Percentiles rank a stretch among this genome's conserved stretches.
phyloP scores from a whole-genome alignment of 2,329 filamentous ascomycete genomes.

The Bisporella sp. region DNA sequence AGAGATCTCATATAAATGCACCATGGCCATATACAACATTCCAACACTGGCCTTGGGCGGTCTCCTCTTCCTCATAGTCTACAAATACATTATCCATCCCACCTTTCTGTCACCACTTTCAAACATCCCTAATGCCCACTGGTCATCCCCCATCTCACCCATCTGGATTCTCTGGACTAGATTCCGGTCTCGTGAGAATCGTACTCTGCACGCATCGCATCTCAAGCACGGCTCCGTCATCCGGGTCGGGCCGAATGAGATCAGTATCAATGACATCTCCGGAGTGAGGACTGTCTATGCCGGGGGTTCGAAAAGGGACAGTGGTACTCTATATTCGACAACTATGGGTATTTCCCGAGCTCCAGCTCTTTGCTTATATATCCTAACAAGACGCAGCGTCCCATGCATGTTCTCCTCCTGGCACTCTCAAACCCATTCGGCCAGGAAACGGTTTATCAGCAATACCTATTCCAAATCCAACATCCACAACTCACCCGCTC shows the following conservation, averaged over 20 bases:
- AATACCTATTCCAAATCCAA: conserved; percentile 78
- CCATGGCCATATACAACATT: no score
- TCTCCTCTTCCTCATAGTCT: conserved; percentile 22
- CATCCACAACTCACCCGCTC: conserved; percentile 53
- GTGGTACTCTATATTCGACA: conserved; percentile 73
- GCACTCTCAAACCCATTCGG: conserved; percentile 55
- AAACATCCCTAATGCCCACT: conserved; percentile 63
- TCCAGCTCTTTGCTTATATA: background rate
- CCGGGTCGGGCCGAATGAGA: conserved; percentile 38
- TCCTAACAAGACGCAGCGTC: conserved; percentile 29
- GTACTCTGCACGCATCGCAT: conserved; percentile 47
- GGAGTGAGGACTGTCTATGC: conserved; percentile 62
- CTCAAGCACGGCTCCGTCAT: conserved; percentile 28
- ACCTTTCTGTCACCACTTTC: conserved; percentile 54
- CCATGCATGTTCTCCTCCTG: conserved; percentile 68
- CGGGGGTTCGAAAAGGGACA: conserved; percentile 68
- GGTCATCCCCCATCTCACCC: conserved; percentile 53
- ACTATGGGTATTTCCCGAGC: conserved; percentile 52
- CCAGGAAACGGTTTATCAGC: conserved; percentile 70
- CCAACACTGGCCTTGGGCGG: conserved; percentile 2
- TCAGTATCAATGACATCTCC: conserved; percentile 62
- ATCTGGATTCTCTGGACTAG: conserved; percentile 63
- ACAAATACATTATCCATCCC: conserved; percentile 37
- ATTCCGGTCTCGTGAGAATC: conserved; percentile 55
- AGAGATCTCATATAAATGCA: no score